Conservation (phyloP, 2,329 filamentous ascomycete species). For the Diaporthe caulivora region DNA sequence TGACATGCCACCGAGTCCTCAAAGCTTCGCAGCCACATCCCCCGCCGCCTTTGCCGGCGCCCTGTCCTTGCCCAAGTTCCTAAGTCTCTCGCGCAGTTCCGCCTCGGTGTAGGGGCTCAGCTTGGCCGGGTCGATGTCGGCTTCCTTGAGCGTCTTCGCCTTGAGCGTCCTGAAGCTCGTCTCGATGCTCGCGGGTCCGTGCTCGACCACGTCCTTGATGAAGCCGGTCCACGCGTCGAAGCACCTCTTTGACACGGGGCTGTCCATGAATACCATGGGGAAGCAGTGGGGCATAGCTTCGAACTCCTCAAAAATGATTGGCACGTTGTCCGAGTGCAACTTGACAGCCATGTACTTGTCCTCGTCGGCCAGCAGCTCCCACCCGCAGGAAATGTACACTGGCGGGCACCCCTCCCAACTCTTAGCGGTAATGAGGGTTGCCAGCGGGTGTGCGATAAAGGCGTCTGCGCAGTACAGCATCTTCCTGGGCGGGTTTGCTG, state of each 20-base stretch:
- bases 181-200: slow-evolving; percentile 47
- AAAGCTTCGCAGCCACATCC: slow-evolving; percentile 38
- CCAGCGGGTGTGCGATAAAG: slow-evolving; percentile 74
- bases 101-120: slow-evolving; percentile 59
- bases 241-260: slow-evolving; percentile 62
- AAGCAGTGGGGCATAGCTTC: slow-evolving; percentile 87
- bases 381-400: slow-evolving; percentile 75
- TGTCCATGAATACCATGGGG: slow-evolving; percentile 65
- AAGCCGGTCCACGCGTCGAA: slow-evolving; percentile 70
- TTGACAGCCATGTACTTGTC: slow-evolving; percentile 69
- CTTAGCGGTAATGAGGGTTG: slow-evolving; percentile 68
- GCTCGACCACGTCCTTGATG: slow-evolving; percentile 56
- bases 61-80: slow-evolving; percentile 45
- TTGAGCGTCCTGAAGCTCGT: slow-evolving; percentile 60
- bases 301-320: slow-evolving; percentile 77
- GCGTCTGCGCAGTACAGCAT: slow-evolving; percentile 68
- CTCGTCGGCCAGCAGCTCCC: slow-evolving; percentile 80
- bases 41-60: slow-evolving; percentile 37
- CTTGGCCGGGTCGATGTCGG: slow-evolving; percentile 55
- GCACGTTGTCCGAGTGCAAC: slow-evolving; percentile 68
- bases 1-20: background rate
- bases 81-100: slow-evolving; percentile 56
- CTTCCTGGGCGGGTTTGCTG: slow-evolving; percentile 64
- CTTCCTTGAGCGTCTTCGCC: slow-evolving; percentile 65
- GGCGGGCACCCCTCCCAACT: slow-evolving; percentile 75